These are phyloP conservation scores for Schoenoplectus tabernaemontani DNA, from an alignment of 202 grass and related monocot species.

Conservation along the genomic window DNA sequence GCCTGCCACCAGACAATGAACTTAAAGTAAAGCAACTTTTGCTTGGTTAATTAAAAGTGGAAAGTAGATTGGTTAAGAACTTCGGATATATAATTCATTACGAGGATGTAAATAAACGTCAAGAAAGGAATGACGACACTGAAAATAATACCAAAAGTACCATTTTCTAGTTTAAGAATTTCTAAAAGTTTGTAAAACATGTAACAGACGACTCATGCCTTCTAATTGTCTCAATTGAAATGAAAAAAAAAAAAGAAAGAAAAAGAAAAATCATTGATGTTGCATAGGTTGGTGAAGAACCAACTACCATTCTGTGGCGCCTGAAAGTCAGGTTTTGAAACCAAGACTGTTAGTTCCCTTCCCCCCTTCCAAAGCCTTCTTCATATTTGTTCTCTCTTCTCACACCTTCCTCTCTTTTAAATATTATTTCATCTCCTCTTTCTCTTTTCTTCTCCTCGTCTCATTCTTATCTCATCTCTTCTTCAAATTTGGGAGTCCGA, in stretches of 20 bases:
- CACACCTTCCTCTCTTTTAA: background rate
- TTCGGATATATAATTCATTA: background rate
- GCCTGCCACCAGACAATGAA: background rate
- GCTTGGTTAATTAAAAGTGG: background rate
- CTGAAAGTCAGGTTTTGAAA: constrained; percentile 12
- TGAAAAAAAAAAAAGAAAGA: background rate
- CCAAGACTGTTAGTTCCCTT: constrained; percentile 22
- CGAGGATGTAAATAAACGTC: background rate
- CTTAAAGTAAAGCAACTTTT: background rate
- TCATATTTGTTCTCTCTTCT: background rate
- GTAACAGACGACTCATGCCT: background rate
- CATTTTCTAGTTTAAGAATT: background rate
- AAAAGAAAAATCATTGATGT: background rate
- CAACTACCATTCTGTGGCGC: constrained; percentile 20
- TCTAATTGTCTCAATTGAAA: background rate
- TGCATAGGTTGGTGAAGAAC: background rate
- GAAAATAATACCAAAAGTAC: background rate
- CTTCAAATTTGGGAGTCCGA: background rate
- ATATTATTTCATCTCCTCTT: background rate
- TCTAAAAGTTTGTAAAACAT: background rate
- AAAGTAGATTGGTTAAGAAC: background rate
- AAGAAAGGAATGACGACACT: background rate
- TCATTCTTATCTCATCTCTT: background rate
- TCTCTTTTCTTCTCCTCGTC: background rate
- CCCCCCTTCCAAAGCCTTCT: background rate